These are phyloP conservation scores for Pyricularia grisea DNA, from an alignment of 2,329 filamentous ascomycete species.

Conservation along the genomic window DNA sequence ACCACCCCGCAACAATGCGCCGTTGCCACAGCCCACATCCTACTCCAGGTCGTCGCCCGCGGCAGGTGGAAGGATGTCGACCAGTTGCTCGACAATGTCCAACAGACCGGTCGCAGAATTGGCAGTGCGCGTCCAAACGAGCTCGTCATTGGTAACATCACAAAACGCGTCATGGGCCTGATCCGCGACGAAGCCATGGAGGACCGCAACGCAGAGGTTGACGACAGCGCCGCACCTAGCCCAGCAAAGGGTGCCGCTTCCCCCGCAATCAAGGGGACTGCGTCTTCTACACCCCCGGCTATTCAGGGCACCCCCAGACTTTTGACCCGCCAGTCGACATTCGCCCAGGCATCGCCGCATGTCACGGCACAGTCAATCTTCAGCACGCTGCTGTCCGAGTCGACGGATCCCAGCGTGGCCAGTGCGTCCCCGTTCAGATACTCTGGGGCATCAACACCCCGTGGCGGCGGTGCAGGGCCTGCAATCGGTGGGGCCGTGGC, in stretches of 20 bases:
- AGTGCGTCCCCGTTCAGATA: slow-evolving; percentile 35
- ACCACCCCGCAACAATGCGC: slow-evolving; percentile 81
- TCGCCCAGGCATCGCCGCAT: slow-evolving; percentile 40
- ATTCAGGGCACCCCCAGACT: slow-evolving; percentile 25
- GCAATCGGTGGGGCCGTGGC: slow-evolving; percentile 13
- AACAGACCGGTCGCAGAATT: slow-evolving; percentile 67
- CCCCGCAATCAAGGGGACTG: slow-evolving; percentile 42
- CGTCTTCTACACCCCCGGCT: slow-evolving; percentile 31
- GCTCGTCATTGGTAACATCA: slow-evolving; percentile 89
- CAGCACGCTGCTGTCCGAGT: slow-evolving; percentile 61
- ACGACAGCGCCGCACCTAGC: slow-evolving; percentile 30
- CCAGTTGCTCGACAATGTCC: slow-evolving; percentile 71
- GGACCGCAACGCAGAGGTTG: slow-evolving; percentile 49
- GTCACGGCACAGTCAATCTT: slow-evolving; percentile 68
- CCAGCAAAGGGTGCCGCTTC: slow-evolving; percentile 4
- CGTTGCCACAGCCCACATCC: slow-evolving; percentile 79
- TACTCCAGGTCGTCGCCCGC: slow-evolving; percentile 76
- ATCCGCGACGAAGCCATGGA: slow-evolving; percentile 88
- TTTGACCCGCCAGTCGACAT: slow-evolving; percentile 12
- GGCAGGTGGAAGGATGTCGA: slow-evolving; percentile 70
- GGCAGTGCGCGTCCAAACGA: slow-evolving; percentile 81
- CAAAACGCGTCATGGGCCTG: slow-evolving; percentile 78
- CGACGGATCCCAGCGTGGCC: slow-evolving; percentile 29
- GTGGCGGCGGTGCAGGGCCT: slow-evolving; percentile 18
- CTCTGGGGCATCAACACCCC: slow-evolving; percentile 22